A percentile compares a stretch with the other conserved stretches of the same genome.
Evolutionary conservation across 306 rosid species (phyloP).

Genomic region (Corylus americana): DNA sequence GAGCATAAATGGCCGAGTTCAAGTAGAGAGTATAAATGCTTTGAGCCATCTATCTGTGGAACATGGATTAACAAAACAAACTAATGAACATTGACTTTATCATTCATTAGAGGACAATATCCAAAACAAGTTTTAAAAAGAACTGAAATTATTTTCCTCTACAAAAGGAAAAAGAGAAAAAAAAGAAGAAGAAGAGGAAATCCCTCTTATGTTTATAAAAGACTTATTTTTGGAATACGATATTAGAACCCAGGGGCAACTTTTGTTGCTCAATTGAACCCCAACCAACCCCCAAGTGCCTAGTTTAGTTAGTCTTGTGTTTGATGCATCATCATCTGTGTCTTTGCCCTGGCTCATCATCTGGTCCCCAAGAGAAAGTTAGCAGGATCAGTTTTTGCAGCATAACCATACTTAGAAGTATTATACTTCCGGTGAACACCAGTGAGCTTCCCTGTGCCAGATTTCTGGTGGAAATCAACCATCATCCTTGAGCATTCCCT

Average conservation of each 20-base stretch:
- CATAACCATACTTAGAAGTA: conserved; percentile 67
- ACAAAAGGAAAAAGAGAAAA: background rate
- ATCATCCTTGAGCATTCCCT: conserved; percentile 82
- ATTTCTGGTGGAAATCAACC: conserved; percentile 73
- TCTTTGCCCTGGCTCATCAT: background rate
- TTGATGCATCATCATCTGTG: background rate
- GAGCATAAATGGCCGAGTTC: no score
- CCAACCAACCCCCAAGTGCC: background rate
- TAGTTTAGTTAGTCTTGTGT: background rate
- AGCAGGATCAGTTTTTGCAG: conserved; percentile 63
- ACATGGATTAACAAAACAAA: background rate
- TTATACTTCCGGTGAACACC: conserved; percentile 53
- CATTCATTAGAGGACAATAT: background rate
- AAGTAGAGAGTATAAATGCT: no score
- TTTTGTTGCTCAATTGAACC: conserved; percentile 32
- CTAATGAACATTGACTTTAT: background rate
- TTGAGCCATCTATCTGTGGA: no score
- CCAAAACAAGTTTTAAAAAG: background rate
- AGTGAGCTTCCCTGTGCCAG: conserved; percentile 52
- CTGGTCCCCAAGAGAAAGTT: conserved; percentile 32
- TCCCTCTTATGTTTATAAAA: background rate
- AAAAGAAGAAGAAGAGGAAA: background rate
- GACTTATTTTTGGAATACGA: background rate
- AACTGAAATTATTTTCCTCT: conserved; percentile 1
- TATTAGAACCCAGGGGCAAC: conserved; percentile 26